phyloP scores from a whole-genome alignment of 768 basidiomycete genomes.

The Epithele typhae region DNA sequence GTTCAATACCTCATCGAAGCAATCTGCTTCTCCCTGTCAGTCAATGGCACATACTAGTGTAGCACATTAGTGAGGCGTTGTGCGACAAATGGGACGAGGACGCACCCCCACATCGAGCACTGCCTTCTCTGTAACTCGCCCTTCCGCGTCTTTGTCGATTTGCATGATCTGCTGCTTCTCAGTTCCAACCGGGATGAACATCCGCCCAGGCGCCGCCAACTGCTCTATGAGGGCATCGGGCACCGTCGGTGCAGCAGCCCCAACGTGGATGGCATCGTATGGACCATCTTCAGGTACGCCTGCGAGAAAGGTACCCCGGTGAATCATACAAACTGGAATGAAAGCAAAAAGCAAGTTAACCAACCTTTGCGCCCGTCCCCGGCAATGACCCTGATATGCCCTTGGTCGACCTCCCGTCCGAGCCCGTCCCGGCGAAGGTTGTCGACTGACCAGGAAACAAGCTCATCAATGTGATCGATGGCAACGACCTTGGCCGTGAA shows the following conservation, averaged over 20 bases:
- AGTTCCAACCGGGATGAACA: slow-evolving; percentile 91
- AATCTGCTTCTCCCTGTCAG: slow-evolving; percentile 41
- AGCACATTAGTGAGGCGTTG: background rate
- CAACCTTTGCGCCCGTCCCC: slow-evolving; percentile 84
- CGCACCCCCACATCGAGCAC: slow-evolving; percentile 68
- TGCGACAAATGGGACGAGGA: background rate
- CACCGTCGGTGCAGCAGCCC: slow-evolving; percentile 79
- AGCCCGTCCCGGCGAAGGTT: slow-evolving; percentile 72
- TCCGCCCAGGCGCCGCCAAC: slow-evolving; percentile 67
- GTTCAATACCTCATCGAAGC: too few species aligned
- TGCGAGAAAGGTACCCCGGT: background rate
- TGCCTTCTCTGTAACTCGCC: slow-evolving; percentile 55
- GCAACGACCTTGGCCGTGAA: slow-evolving; percentile 71
- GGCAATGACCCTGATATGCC: slow-evolving; percentile 54
- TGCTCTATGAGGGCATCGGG: slow-evolving; percentile 75
- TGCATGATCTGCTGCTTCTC: slow-evolving; percentile 51
- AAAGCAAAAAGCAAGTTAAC: too few species aligned
- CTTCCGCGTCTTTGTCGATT: slow-evolving; percentile 73
- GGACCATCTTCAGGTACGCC: slow-evolving; percentile 22
- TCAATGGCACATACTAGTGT: slow-evolving; percentile 66
- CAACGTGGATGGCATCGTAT: slow-evolving; percentile 80
- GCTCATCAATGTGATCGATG: slow-evolving; percentile 84
- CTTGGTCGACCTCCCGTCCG: slow-evolving; percentile 45
- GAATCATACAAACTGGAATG: background rate
- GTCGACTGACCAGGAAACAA: slow-evolving; percentile 62